These are phyloP conservation scores for Acmispon strigosus DNA, from an alignment of 306 rosid species.

Conservation along the genomic window DNA sequence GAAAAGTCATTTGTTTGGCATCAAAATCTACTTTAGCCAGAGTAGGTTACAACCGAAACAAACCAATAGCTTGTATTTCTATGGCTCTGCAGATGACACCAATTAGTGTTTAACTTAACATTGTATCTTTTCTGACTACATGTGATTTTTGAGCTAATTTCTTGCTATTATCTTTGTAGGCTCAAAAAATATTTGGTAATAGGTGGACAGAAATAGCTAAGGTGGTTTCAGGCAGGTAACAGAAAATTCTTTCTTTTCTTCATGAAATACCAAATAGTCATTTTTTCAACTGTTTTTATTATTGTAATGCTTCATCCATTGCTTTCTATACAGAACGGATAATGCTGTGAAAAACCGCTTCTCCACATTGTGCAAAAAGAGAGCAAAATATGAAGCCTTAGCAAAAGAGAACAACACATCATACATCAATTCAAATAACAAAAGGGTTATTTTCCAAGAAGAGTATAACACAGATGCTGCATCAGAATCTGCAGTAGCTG, in stretches of 20 bases:
- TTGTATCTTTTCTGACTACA: neutral
- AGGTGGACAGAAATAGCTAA: slow-evolving; percentile 99
- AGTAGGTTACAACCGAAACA: slow-evolving; percentile 1
- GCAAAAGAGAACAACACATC: slow-evolving; percentile 76
- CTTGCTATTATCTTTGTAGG: slow-evolving; percentile 49
- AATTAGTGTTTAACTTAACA: neutral
- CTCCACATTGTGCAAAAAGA: slow-evolving; percentile 95
- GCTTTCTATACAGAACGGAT: slow-evolving; percentile 68
- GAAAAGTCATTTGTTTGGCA: neutral
- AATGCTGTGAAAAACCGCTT: slow-evolving; percentile 98
- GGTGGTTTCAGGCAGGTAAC: slow-evolving; percentile 99
- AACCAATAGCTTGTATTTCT: neutral
- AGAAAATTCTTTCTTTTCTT: slow-evolving; percentile 3
- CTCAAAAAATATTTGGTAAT: slow-evolving; percentile 92
- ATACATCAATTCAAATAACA: slow-evolving; percentile 60
- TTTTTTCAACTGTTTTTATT: neutral
- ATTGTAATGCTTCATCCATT: slow-evolving; percentile 4
- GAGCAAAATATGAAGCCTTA: slow-evolving; percentile 89
- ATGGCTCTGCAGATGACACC: neutral
- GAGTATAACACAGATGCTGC: slow-evolving; percentile 40
- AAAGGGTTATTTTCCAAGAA: slow-evolving; percentile 51
- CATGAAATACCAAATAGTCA: neutral
- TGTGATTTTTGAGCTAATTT: slow-evolving; percentile 14
- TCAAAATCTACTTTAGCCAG: neutral
- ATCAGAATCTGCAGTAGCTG: slow-evolving; percentile 42